Base-by-base conservation (phyloP, 345 rosid genomes). In the Heritiera fomes region DNA sequence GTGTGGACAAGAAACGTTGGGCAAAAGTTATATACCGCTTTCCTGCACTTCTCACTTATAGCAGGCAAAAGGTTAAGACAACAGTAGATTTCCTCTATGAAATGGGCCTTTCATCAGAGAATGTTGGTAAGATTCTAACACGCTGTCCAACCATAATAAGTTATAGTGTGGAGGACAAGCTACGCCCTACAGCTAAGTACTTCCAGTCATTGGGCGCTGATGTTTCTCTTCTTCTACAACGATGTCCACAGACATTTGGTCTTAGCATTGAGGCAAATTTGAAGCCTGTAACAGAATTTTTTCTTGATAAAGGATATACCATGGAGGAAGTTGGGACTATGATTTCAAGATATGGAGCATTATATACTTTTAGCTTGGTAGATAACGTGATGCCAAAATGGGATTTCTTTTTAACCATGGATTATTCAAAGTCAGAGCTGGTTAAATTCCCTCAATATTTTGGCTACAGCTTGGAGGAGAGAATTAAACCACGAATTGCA, bases 401-500 rank as follows among this genome's bases (percentile, higher is more conserved):
- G 98, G 94, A 95, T 55, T 95, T 88, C 84, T 95, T 90, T 88
- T 83, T 90, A 83, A 93, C 92, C 47, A 91, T 90, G 97, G 98
- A 90, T 75, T 95, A 91, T 84, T 82, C 92, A 2, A 90, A 79
- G 28, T 82, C 90, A 4, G 98, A 93, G 83, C 95, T 95, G 2
- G 90, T 93, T 38, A 93, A 93, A 80, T 93, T 93, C 71, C 98
- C 97, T 43, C 95, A 95, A 79, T 95, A 88, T 87, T 95, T 95
- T 15, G 97, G 98, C 66, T 95, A 93, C 73, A 95, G 95, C 79
- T 86, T 95, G 81, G 91, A 87, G 59, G 91, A 83, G 71, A 89
- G 98, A 88, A 91, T 95, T 78, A 95, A 91, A 84, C 97, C 98
- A 15, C 85, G 98, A 73, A 87, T 87, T 71, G 95, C 91, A 77